Conservation (phyloP, 495 filamentous ascomycete genomes). For the Annulohypoxylon stygium region DNA sequence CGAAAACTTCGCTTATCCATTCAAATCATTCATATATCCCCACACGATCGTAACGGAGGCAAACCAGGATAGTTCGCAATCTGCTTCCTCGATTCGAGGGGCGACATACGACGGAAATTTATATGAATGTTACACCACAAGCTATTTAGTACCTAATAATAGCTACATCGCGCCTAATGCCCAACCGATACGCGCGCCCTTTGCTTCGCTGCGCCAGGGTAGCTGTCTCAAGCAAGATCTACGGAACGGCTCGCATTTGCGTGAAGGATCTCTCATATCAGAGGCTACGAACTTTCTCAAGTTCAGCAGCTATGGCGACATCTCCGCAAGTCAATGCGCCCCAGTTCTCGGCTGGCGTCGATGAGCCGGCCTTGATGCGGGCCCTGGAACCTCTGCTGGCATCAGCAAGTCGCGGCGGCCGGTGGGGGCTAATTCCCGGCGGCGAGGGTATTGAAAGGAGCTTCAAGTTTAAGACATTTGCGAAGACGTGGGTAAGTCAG, state of each 20-base stretch:
- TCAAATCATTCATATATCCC: neutral
- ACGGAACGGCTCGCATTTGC: constrained; percentile 9
- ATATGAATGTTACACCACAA: constrained; percentile 30
- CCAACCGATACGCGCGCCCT: constrained; percentile 23
- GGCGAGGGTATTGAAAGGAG: constrained; percentile 67
- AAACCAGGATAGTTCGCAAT: constrained; percentile 40
- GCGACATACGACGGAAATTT: constrained; percentile 11
- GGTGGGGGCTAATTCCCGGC: constrained; percentile 64
- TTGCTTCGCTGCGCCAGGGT: constrained; percentile 28
- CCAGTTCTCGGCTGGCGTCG: constrained; percentile 52
- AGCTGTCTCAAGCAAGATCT: constrained; percentile 9
- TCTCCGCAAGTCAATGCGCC: constrained; percentile 27
- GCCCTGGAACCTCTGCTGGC: constrained; percentile 48
- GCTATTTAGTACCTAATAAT: constrained; percentile 29
- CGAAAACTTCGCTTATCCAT: neutral
- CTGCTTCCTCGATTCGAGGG: constrained; percentile 30
- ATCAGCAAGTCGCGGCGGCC: constrained; percentile 53
- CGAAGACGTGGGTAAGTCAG: constrained; percentile 69
- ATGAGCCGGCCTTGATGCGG: constrained; percentile 43
- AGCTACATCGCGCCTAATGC: constrained; percentile 40
- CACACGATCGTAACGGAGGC: constrained; percentile 13
- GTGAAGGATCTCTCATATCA: constrained; percentile 9
- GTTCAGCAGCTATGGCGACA: constrained; percentile 18
- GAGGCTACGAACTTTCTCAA: constrained; percentile 20
- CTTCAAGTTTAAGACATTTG: constrained; percentile 74